These are phyloP conservation scores for Cystobasidium pallidum DNA, from an alignment of 1,284 basidiomycete genomes.

Conservation along the genomic window DNA sequence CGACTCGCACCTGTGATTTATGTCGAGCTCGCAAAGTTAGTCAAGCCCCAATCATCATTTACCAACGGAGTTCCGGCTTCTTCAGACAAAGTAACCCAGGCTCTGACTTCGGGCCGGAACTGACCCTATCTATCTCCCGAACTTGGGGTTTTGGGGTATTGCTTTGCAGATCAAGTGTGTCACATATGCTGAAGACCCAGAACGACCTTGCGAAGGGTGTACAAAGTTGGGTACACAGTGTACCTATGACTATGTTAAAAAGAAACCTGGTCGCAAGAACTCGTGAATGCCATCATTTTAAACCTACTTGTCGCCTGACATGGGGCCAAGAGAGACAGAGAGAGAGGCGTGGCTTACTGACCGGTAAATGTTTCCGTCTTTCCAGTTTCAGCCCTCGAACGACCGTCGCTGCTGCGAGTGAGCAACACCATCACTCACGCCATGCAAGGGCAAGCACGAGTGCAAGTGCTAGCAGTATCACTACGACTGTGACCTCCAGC, in stretches of 20 bases:
- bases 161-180: constrained; percentile 32
- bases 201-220: constrained; percentile 21
- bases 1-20: constrained; percentile 20
- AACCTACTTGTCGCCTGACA: too few species aligned
- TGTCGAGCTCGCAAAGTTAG: constrained; percentile 7
- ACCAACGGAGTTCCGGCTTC: too few species aligned
- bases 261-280: constrained; percentile 39
- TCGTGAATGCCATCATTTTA: neutral
- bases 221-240: constrained; percentile 12
- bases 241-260: constrained; percentile 25
- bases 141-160: neutral
- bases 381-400: neutral
- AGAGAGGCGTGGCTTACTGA: too few species aligned
- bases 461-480: constrained; percentile 7
- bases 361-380: too few species aligned
- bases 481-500: neutral
- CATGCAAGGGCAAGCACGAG: neutral
- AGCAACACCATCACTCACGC: neutral
- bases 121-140: neutral
- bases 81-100: neutral
- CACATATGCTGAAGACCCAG: constrained; percentile 6
- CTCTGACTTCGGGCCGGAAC: neutral
- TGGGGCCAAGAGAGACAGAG: too few species aligned
- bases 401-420: neutral
- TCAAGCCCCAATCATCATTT: too few species aligned